phyloP scores from a whole-genome alignment of 305 asterid species.

The Rubia peregrina region DNA sequence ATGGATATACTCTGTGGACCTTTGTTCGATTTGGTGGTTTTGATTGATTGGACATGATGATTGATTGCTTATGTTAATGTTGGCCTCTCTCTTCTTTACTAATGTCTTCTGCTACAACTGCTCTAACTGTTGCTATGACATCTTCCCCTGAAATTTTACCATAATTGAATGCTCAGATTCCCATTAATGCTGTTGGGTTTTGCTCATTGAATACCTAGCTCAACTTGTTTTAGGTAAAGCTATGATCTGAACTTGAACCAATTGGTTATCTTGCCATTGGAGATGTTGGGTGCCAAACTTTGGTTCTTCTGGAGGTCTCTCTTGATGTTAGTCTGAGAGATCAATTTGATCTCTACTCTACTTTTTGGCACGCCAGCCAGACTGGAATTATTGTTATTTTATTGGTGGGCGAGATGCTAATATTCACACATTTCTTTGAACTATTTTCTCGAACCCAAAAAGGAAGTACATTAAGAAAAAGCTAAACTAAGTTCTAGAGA shows the following conservation, averaged over 20 bases:
- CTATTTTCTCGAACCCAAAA: too few species aligned
- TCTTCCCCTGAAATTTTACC: background rate
- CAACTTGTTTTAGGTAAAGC: background rate
- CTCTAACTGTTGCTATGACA: background rate
- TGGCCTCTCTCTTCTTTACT: background rate
- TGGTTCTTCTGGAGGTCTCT: background rate
- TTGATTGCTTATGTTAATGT: constrained; percentile 1
- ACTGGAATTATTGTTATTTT: too few species aligned
- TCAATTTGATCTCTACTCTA: too few species aligned
- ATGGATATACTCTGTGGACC: too few species aligned
- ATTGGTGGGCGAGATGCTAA: too few species aligned
- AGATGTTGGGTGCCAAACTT: background rate
- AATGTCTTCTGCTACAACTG: background rate
- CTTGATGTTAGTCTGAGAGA: too few species aligned
- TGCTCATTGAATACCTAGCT: background rate
- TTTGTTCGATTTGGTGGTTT: background rate
- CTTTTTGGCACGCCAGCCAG: too few species aligned
- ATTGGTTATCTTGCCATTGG: background rate
- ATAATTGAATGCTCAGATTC: background rate
- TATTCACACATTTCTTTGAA: too few species aligned
- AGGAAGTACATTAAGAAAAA: too few species aligned
- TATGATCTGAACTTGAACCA: background rate
- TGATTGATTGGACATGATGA: constrained; percentile 6
- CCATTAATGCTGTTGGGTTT: background rate
- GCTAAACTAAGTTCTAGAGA: too few species aligned